Evolutionary conservation across 2,329 filamentous ascomycete genomes (phyloP), one percentile per base, ranked within the genome.

Genomic region (Pseudogymnoascus sp.): DNA sequence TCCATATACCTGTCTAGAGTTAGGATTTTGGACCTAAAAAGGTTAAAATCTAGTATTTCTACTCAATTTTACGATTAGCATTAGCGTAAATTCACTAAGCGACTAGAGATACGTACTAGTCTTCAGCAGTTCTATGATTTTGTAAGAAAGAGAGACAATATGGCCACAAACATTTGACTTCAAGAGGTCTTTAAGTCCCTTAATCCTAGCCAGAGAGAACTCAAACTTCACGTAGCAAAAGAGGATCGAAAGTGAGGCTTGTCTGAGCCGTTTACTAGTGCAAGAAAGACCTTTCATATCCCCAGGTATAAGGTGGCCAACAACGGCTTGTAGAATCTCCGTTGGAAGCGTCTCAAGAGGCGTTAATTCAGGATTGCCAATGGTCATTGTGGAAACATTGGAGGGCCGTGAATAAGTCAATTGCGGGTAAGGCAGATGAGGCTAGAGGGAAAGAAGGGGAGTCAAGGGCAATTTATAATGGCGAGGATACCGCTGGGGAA

Each of bases 1-100:
- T 63, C 44, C 42, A 63, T 59, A 25, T 63, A 61, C 33, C 42
- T 64, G 33, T 62, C 55, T 42, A 41, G 63, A 58, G 51, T 64
- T 36, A 62, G 29, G 25, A 64, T 17, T 60, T 60, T 38, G 61
- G 63, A 64, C 63, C 33, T 63, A 33, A 63, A 63, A 63, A 33
- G 31, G 42, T 63, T 29, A 44, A 63, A 63, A 42, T 62, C 58
- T 59, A 21, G 29, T 59, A 21, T 59, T 35, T 59, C 58, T 59
- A 38, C 33, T 33, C 36, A 13, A 59, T 3, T 35, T 59, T 31
- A 59, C 8, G 15, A 31, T 27, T 31, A 62, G 48, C 13, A 38
- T 62, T n/a, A 62, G 61, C 61, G 21, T 38, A 33, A 42, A n/a
- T 21, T 36, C 61, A 41, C 29, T 2, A 5, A 21, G 38, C 44